A percentile compares a stretch with the other conserved stretches of the same genome.
Conservation (phyloP, 1,139 yeast species). For the Debaryomyces coudertii region DNA sequence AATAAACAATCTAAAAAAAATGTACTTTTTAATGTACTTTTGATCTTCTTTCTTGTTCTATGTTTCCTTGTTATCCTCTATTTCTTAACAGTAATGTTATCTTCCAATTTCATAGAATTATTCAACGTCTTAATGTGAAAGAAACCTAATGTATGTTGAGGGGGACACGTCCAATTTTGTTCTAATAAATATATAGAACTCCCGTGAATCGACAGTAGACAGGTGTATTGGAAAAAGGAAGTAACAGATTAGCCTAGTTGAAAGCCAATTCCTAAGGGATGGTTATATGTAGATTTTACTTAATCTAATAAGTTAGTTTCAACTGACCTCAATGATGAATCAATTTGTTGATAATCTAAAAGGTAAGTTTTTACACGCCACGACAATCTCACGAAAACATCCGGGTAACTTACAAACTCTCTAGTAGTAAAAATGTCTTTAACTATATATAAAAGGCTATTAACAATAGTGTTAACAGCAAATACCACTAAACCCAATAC, state of each 20-base stretch:
- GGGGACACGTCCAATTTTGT: slow-evolving; percentile 8
- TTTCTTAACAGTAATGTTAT: background rate
- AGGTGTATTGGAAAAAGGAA: slow-evolving; percentile 6
- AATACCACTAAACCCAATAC: slow-evolving; percentile 35
- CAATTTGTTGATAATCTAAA: slow-evolving; percentile 11
- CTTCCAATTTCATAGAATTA: slow-evolving; percentile 5
- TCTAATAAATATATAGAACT: background rate
- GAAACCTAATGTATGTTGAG: slow-evolving; percentile 4
- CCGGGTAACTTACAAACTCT: slow-evolving; percentile 9
- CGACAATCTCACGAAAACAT: slow-evolving; percentile 5
- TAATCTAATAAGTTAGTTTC: slow-evolving; percentile 4
- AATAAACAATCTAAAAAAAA: background rate
- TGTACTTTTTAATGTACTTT: background rate
- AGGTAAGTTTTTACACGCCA: slow-evolving; percentile 10
- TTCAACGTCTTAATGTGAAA: slow-evolving; percentile 3
- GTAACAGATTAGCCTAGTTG: slow-evolving; percentile 3
- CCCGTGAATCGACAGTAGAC: background rate
- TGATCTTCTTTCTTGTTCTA: slow-evolving; percentile 1
- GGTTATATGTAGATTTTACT: slow-evolving; percentile 5
- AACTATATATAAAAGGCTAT: background rate
- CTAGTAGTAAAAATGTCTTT: background rate
- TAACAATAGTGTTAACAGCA: slow-evolving; percentile 27
- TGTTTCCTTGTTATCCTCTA: slow-evolving; percentile 7
- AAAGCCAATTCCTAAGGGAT: slow-evolving; percentile 5
- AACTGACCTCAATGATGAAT: background rate